Conservation (phyloP, 1,139 yeast genomes). For the Waltiozyma sp. region DNA sequence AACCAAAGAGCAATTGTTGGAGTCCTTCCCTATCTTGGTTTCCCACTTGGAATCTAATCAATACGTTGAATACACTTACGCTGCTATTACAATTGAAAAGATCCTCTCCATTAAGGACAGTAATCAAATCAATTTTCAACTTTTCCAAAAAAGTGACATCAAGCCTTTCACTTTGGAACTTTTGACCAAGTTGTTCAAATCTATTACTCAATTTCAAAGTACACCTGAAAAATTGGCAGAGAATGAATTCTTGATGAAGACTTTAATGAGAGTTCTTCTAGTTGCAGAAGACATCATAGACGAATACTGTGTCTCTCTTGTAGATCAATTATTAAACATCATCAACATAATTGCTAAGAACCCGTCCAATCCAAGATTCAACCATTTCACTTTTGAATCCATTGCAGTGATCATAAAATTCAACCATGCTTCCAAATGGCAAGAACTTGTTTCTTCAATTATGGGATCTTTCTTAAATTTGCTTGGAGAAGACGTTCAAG, state of each 20-base stretch:
- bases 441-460: conserved; percentile 40
- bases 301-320: conserved; percentile 31
- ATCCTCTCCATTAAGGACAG: conserved; percentile 66
- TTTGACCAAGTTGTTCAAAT: conserved; percentile 51
- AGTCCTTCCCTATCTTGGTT: conserved; percentile 74
- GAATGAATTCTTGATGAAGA: conserved; percentile 85
- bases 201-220: conserved; percentile 46
- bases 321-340: conserved; percentile 60
- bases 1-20: conserved; percentile 69
- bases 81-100: conserved; percentile 88
- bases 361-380: conserved; percentile 91
- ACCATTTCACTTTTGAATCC: conserved; percentile 85
- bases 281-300: conserved; percentile 57
- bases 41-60: conserved; percentile 50
- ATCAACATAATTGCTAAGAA: conserved; percentile 66
- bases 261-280: conserved; percentile 73
- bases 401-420: conserved; percentile 65
- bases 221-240: conserved; percentile 91
- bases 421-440: conserved; percentile 27
- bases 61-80: conserved; percentile 83
- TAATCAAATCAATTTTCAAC: conserved; percentile 26
- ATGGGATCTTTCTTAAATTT: conserved; percentile 61
- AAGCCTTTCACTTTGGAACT: conserved; percentile 42
- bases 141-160: conserved; percentile 68
- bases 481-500: conserved; percentile 79